Evolutionary conservation across 306 rosid genomes (phyloP).

Genomic region (Pyrus bretschneideri): DNA sequence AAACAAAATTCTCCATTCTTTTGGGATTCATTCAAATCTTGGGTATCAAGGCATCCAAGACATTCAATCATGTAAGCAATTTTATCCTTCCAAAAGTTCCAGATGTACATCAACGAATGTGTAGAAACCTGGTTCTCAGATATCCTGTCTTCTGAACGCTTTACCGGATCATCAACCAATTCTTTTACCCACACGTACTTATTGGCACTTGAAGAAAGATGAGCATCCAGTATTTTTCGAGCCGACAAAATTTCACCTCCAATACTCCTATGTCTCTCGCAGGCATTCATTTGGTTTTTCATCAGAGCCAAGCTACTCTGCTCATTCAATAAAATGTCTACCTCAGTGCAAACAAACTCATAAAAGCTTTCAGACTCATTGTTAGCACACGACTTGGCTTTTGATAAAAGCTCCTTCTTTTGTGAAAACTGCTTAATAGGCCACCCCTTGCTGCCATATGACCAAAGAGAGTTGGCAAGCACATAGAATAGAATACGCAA

Average conservation of each 20-base stretch:
- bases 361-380: constrained; percentile 21
- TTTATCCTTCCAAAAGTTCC: constrained; percentile 61
- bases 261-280: constrained; percentile 26
- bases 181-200: constrained; percentile 38
- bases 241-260: constrained; percentile 46
- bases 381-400: constrained; percentile 43
- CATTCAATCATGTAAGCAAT: constrained; percentile 26
- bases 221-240: constrained; percentile 54
- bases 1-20: constrained; percentile 39
- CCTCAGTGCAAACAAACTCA: constrained; percentile 38
- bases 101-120: constrained; percentile 50
- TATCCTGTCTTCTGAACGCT: constrained; percentile 20
- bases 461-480: constrained; percentile 60
- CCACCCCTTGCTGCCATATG: constrained; percentile 62
- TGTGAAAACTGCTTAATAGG: constrained; percentile 46
- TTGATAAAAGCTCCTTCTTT: constrained; percentile 39
- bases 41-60: constrained; percentile 26
- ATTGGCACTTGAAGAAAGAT: constrained; percentile 28
- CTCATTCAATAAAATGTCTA: constrained; percentile 34
- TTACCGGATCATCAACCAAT: constrained; percentile 15
- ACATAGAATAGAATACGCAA: constrained; percentile 33
- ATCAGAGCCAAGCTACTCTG: constrained; percentile 4
- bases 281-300: constrained; percentile 27
- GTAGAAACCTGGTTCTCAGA: constrained; percentile 35
- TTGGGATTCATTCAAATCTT: constrained; percentile 16